Conservation (phyloP, 2,329 filamentous ascomycete genomes). For the Colletotrichum sp. region DNA sequence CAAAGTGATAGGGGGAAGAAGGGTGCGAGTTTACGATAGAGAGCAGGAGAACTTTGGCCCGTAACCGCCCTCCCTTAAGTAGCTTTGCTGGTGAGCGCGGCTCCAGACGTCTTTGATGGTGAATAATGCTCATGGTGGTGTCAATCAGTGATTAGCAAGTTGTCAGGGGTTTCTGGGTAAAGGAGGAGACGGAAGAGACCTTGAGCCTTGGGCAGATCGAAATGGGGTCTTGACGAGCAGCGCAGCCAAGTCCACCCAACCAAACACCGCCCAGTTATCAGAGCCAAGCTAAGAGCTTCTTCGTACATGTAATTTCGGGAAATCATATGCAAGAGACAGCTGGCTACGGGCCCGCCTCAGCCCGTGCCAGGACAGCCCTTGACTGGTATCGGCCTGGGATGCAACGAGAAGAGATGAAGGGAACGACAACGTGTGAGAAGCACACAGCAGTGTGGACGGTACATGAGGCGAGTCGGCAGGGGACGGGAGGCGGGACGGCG, state of each 20-base stretch:
- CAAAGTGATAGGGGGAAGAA: neutral
- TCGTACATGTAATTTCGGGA: conserved; percentile 36
- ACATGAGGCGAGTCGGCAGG: neutral
- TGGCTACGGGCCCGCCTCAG: conserved; percentile 34
- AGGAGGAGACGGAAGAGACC: conserved; percentile 16
- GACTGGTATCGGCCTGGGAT: neutral
- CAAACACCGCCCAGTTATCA: conserved; percentile 42
- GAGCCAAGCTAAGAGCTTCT: conserved; percentile 20
- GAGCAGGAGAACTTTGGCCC: neutral
- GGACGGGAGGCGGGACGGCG: neutral
- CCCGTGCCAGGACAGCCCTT: conserved; percentile 31
- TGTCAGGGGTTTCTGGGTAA: conserved; percentile 14
- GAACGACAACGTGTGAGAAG: neutral
- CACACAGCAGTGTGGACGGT: neutral
- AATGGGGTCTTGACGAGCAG: conserved; percentile 7
- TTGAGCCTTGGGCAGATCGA: conserved; percentile 10
- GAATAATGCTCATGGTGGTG: conserved; percentile 20
- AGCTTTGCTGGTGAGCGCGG: conserved; percentile 3
- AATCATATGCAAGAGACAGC: conserved; percentile 34
- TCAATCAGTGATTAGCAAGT: conserved; percentile 22
- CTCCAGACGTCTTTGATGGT: neutral
- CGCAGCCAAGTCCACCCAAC: conserved; percentile 33
- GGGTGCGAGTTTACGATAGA: neutral
- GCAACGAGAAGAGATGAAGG: neutral
- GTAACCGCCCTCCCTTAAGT: conserved; percentile 17